Percentiles rank a stretch among this genome's conserved stretches.
Conservation (phyloP, 345 rosid genomes). For the Brassica napus region DNA sequence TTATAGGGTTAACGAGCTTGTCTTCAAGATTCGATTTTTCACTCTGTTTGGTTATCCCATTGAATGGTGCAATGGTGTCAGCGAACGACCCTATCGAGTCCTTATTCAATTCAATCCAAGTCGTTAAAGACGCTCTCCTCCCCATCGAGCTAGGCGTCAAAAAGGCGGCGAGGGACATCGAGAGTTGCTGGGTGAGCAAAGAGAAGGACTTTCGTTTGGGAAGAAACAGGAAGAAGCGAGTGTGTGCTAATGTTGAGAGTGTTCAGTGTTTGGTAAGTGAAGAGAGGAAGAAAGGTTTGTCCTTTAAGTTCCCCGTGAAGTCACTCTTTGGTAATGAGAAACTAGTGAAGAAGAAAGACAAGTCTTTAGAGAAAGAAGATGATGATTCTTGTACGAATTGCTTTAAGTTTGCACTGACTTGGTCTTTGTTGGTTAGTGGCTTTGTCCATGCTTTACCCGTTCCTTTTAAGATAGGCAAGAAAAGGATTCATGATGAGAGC, state of each 20-base stretch:
- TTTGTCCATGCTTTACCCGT: slow-evolving; percentile 66
- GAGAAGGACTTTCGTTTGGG: slow-evolving; percentile 38
- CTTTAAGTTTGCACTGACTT: slow-evolving; percentile 70
- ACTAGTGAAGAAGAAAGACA: slow-evolving; percentile 41
- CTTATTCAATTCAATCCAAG: slow-evolving; percentile 67
- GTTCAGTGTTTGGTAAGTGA: slow-evolving; percentile 44
- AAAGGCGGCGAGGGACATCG: slow-evolving; percentile 70
- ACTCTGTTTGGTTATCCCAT: slow-evolving; percentile 1
- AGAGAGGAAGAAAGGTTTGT: slow-evolving; percentile 59
- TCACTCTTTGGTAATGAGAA: slow-evolving; percentile 45
- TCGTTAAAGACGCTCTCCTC: slow-evolving; percentile 60
- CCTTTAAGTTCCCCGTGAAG: slow-evolving; percentile 61
- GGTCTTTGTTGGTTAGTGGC: slow-evolving; percentile 72
- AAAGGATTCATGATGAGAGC: slow-evolving; percentile 52
- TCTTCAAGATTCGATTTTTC: slow-evolving; percentile 11
- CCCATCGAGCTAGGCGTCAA: slow-evolving; percentile 66
- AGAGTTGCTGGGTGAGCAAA: slow-evolving; percentile 58
- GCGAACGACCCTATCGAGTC: slow-evolving; percentile 67
- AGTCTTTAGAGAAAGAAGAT: slow-evolving; percentile 45
- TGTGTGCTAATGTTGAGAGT: slow-evolving; percentile 18
- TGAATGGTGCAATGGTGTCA: slow-evolving; percentile 59
- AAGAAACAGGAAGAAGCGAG: slow-evolving; percentile 42
- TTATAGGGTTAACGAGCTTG: slow-evolving; percentile 30
- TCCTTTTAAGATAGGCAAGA: slow-evolving; percentile 59
- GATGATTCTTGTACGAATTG: slow-evolving; percentile 62